Conservation (phyloP, 305 asterid species). For the Solanum hybrid region DNA sequence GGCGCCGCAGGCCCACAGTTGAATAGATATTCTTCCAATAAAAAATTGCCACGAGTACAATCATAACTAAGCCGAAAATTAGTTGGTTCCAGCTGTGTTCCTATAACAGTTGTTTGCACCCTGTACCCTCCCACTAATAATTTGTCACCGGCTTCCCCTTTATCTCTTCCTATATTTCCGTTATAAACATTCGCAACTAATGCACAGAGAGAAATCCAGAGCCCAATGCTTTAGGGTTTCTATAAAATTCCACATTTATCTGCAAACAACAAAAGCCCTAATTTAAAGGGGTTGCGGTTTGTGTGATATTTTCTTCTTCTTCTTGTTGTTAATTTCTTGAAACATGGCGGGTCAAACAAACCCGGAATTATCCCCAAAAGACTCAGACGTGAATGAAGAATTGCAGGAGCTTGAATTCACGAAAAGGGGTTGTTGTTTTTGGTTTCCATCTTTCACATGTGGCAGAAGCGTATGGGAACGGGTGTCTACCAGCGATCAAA, state of each 20-base stretch:
- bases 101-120: background rate
- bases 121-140: background rate
- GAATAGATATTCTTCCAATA: background rate
- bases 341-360: constrained; percentile 10
- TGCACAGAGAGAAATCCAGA: background rate
- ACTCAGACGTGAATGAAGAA: constrained; percentile 22
- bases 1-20: background rate
- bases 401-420: constrained; percentile 22
- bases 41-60: background rate
- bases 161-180: constrained; percentile 11
- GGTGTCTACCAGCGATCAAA: constrained; percentile 21
- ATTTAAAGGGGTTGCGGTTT: constrained; percentile 4
- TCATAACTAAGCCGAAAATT: background rate
- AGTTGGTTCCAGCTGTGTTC: constrained; percentile 11
- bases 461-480: constrained; percentile 46
- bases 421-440: constrained; percentile 39
- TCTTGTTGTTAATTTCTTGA: background rate
- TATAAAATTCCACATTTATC: background rate
- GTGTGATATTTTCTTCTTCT: background rate
- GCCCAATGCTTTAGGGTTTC: background rate
- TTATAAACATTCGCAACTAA: background rate
- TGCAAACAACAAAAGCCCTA: constrained; percentile 7
- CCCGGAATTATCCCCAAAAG: constrained; percentile 17
- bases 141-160: constrained; percentile 6
- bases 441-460: constrained; percentile 38